A percentile compares a stretch with the other conserved stretches of the same genome.
Conservation (phyloP, 768 basidiomycete species). For the Boletus fagicola region DNA sequence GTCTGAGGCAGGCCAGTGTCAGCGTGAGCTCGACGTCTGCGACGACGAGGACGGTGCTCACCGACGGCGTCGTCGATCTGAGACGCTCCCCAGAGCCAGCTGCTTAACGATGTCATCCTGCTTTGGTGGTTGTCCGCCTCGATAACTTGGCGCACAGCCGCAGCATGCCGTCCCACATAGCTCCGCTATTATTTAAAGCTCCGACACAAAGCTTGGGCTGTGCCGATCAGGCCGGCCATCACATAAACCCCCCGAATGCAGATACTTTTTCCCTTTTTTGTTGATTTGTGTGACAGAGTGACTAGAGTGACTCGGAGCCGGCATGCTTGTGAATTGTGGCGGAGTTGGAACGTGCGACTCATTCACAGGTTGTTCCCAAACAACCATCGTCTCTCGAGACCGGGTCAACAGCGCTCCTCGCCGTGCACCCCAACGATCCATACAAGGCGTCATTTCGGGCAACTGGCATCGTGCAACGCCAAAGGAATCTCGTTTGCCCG, state of each 20-base stretch:
- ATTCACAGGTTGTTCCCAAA: conserved; percentile 36
- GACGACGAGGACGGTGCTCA: conserved; percentile 36
- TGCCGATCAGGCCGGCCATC: conserved; percentile 10
- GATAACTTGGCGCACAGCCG: conserved; percentile 13
- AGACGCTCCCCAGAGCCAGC: conserved; percentile 78
- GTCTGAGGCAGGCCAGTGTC: conserved; percentile 47
- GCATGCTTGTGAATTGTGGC: conserved; percentile 27
- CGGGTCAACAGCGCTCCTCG: conserved; percentile 18
- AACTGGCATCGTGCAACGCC: not conserved
- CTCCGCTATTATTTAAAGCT: conserved; percentile 19
- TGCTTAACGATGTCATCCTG: conserved; percentile 58
- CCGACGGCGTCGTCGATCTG: conserved; percentile 83
- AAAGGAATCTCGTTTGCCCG: conserved; percentile 3
- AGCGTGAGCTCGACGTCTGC: conserved; percentile 5
- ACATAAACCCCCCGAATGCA: not conserved
- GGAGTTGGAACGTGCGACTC: conserved; percentile 33
- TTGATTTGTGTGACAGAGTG: conserved; percentile 7
- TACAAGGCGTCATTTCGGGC: not conserved
- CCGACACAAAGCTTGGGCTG: conserved; percentile 12
- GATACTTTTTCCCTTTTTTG: not conserved
- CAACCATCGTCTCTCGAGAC: conserved; percentile 31
- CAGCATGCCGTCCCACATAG: conserved; percentile 20
- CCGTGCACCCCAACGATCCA: conserved; percentile 9
- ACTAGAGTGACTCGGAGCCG: conserved; percentile 25
- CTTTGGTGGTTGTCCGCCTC: conserved; percentile 14